These are phyloP conservation scores for Chlamydomonas applanata DNA, from an alignment of 139 green algal species.

Conservation along the genomic window DNA sequence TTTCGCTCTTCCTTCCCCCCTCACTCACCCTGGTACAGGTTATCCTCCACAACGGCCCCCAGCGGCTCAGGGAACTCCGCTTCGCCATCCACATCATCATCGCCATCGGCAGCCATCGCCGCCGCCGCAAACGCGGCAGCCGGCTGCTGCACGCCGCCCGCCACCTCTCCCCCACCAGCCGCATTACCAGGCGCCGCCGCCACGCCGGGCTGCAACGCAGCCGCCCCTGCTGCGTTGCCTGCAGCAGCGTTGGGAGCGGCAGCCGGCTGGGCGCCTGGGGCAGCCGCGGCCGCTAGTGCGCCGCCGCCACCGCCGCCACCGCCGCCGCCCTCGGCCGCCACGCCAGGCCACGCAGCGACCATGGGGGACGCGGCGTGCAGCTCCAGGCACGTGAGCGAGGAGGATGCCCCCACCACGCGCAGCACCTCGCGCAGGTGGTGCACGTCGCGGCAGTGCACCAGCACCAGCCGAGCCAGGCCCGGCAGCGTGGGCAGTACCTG, in stretches of 20 bases:
- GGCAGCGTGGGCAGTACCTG: constrained; percentile 20
- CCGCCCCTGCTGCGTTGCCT: not conserved
- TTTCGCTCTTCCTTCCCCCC: no score
- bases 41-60: not conserved
- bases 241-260: not conserved
- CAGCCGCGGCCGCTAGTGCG: not conserved
- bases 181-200: not conserved
- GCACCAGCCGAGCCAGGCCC: constrained; percentile 1
- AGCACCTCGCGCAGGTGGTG: constrained; percentile 17
- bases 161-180: no score
- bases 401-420: constrained; percentile 4
- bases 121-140: not conserved
- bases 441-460: constrained; percentile 18
- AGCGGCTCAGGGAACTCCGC: not conserved
- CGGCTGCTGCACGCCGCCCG: no score
- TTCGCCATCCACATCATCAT: not conserved
- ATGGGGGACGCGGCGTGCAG: constrained; percentile 4
- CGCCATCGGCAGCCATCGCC: not conserved
- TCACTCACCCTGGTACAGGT: not conserved
- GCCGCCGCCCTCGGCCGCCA: not conserved
- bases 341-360: constrained; percentile 10
- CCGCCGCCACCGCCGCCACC: not conserved
- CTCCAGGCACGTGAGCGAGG: constrained; percentile 12
- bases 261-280: not conserved
- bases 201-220: not conserved